Evolutionary conservation across 1,139 yeast species (phyloP), one percentile per base, ranked within the genome.

Genomic region (Geotrichum fermentans): DNA sequence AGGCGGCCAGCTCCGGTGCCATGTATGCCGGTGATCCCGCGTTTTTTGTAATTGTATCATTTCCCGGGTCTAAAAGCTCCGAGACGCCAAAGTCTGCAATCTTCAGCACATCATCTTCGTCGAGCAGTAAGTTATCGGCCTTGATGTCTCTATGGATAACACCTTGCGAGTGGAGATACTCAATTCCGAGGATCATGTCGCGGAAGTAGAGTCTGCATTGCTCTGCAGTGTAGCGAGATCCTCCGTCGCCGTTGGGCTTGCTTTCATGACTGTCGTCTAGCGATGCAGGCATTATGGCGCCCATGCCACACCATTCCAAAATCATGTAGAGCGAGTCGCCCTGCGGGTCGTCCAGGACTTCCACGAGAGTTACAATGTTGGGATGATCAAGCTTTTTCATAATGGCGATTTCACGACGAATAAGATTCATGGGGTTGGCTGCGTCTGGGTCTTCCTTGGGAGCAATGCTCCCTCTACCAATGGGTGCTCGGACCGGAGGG

Each of bases 31-130:
- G 95, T 0, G 94, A 83, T 2, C 95, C 95, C 0, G 87, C 94
- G 1, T 90, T 83, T 59, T 82, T 82, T 45, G 55, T 70, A 64
- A 49, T 60, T 6, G 56, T 54, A 44, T 69, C 71, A 61, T 82
- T 79, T n/a, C 77, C 80, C 3, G 38, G 47, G 45, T 70, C 72
- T 52, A 77, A 77, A 54, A 84, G 70, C 45, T 85, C 81, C n/a
- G 89, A 87, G 8, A 92, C 96, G 8, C 98, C 98, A 67, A 92
- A 92, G 70, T 92, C 98, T 28, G 94, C 86, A 34, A 92, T 88
- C 65, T 92, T 92, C 21, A 92, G 95, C 10, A 80, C 77, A 51
- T 83, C 82, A 58, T 85, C 84, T 10, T 79, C 76, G 33, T 85
- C 77, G 1, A 90, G 82, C 49, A 92, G 72, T 45, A 92, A 70